Evolutionary conservation across 768 basidiomycete genomes (phyloP).

Genomic region (Vishniacozyma victoriae): DNA sequence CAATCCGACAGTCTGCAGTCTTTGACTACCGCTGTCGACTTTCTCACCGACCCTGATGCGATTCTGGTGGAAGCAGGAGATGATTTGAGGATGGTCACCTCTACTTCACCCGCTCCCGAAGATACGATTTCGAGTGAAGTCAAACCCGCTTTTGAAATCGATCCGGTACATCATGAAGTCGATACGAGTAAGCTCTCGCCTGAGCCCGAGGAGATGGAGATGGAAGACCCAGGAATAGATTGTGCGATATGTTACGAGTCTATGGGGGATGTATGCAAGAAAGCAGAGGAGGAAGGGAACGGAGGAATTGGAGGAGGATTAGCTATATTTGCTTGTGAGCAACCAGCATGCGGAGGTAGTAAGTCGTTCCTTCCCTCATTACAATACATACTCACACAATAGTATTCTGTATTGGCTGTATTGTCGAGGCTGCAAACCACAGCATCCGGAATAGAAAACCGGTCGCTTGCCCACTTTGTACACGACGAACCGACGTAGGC

Average conservation of each 20-base stretch:
- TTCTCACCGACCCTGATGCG: no score
- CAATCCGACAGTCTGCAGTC: no score
- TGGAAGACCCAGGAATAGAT: no score
- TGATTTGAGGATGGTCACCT: no score
- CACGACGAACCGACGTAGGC: constrained; percentile 3
- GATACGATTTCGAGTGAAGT: no score
- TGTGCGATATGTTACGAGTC: constrained; percentile 7
- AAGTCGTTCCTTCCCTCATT: neutral
- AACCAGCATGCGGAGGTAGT: constrained; percentile 8
- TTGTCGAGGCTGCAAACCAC: neutral
- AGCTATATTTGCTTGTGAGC: constrained; percentile 8
- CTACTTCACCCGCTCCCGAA: no score
- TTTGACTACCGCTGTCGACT: no score
- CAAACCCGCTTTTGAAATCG: no score
- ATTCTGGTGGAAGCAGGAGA: no score
- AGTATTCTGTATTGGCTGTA: constrained; percentile 13
- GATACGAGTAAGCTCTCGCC: no score
- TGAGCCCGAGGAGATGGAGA: no score
- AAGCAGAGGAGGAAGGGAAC: constrained; percentile 1
- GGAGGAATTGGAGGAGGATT: constrained; percentile 13
- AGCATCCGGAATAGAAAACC: neutral
- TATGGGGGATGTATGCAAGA: neutral
- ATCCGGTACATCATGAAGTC: no score
- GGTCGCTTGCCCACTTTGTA: constrained; percentile 5
- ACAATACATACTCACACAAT: neutral